These are phyloP conservation scores for Jackrogersella multiformis DNA, from an alignment of 495 filamentous ascomycete species.

Conservation along the genomic window DNA sequence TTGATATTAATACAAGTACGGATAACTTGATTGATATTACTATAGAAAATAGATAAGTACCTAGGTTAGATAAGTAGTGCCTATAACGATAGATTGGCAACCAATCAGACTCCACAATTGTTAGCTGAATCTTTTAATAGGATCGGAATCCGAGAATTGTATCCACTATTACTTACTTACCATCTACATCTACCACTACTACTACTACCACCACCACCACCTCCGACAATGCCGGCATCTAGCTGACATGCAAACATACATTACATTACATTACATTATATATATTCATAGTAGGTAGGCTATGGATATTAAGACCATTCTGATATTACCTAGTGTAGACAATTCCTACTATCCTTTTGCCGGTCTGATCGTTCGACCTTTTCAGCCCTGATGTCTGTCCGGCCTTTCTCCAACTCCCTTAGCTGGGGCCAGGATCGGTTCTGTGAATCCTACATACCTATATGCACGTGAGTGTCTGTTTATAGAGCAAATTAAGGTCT, in stretches of 20 bases:
- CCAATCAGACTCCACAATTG: constrained; percentile 22
- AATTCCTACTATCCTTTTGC: background rate
- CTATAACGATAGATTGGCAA: background rate
- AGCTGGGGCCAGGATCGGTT: background rate
- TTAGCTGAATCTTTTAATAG: background rate
- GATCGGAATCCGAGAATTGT: background rate
- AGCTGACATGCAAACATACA: too few relatives aligned
- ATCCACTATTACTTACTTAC: too few relatives aligned
- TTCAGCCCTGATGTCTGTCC: constrained; percentile 10
- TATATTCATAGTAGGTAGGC: too few relatives aligned
- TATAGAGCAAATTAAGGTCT: background rate
- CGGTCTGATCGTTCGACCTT: constrained; percentile 3
- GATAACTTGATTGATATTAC: too few relatives aligned
- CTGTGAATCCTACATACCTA: background rate
- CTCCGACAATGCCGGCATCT: background rate
- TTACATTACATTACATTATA: too few relatives aligned
- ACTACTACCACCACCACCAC: too few relatives aligned
- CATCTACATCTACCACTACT: too few relatives aligned
- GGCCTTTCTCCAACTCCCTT: constrained; percentile 13
- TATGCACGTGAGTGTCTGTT: constrained; percentile 1
- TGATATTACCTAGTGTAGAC: background rate
- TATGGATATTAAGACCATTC: too few relatives aligned
- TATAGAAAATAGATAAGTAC: too few relatives aligned
- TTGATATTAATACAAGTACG: too few relatives aligned
- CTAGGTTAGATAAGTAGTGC: background rate